Evolutionary conservation across 345 rosid genomes (phyloP).

Genomic region (Euclidium syriacum): DNA sequence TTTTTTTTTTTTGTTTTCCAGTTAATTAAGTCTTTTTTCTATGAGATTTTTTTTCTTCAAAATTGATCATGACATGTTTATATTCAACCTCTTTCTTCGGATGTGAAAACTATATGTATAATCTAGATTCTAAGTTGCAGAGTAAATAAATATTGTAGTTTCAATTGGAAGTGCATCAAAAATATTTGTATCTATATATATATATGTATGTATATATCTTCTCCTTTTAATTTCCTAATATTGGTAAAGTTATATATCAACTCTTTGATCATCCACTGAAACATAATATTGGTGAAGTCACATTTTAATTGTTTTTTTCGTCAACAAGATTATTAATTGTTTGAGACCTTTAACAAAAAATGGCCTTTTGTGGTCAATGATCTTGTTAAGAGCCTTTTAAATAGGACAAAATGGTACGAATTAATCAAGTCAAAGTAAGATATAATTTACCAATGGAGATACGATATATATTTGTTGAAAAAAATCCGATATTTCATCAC

Average conservation of each 20-base stretch:
- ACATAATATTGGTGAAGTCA: neutral
- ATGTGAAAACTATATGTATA: neutral
- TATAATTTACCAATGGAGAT: too few relatives aligned
- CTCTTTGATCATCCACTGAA: neutral
- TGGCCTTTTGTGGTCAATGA: too few relatives aligned
- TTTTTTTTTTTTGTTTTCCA: too few relatives aligned
- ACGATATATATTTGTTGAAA: too few relatives aligned
- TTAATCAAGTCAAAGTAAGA: conserved; percentile 1
- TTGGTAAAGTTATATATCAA: neutral
- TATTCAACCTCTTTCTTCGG: neutral
- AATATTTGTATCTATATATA: neutral
- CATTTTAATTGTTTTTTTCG: neutral
- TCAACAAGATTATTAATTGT: neutral
- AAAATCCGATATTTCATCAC: too few relatives aligned
- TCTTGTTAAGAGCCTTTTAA: neutral
- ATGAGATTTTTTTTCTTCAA: too few relatives aligned
- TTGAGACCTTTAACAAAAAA: too few relatives aligned
- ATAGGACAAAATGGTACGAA: neutral
- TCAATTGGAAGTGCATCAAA: neutral
- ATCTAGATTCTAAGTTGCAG: neutral
- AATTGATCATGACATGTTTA: neutral
- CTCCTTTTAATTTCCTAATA: too few relatives aligned
- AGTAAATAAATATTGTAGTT: neutral
- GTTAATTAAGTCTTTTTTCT: neutral
- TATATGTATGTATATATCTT: too few relatives aligned